Evolutionary conservation across 208 protist species (phyloP).

Genomic region (Trypanosoma platydactyli): DNA sequence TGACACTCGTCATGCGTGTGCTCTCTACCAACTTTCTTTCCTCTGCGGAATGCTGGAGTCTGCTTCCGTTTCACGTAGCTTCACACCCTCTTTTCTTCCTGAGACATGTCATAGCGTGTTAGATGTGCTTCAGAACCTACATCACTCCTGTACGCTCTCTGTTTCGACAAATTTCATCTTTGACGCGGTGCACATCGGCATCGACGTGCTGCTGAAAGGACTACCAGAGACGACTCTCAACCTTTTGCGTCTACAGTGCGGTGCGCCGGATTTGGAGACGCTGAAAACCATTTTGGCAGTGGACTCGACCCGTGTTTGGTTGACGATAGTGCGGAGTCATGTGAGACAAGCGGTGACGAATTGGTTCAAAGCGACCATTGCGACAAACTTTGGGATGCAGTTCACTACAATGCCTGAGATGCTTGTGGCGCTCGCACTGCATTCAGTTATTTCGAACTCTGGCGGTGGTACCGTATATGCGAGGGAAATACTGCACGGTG

Average conservation of each 20-base stretch:
- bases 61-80: constrained; percentile 52
- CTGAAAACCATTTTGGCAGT: constrained; percentile 38
- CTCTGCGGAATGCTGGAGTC: constrained; percentile 51
- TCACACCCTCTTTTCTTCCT: constrained; percentile 35
- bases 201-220: constrained; percentile 41
- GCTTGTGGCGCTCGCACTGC: constrained; percentile 54
- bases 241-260: constrained; percentile 56
- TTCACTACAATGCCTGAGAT: constrained; percentile 65
- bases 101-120: constrained; percentile 26
- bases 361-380: constrained; percentile 10
- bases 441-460: constrained; percentile 27
- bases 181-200: constrained; percentile 45
- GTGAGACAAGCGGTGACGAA: constrained; percentile 29
- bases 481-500: constrained; percentile 44
- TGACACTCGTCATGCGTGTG: constrained; percentile 47
- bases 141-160: constrained; percentile 5
- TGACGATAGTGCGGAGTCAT: constrained; percentile 42
- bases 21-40: constrained; percentile 63
- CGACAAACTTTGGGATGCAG: constrained; percentile 21
- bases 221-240: constrained; percentile 35
- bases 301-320: constrained; percentile 47
- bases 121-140: constrained; percentile 39
- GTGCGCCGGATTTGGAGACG: constrained; percentile 33
- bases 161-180: constrained; percentile 38
- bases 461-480: constrained; percentile 38